Evolutionary conservation across 805 yeast species (phyloP).

Genomic region (Schwanniomyces vanrijiae): DNA sequence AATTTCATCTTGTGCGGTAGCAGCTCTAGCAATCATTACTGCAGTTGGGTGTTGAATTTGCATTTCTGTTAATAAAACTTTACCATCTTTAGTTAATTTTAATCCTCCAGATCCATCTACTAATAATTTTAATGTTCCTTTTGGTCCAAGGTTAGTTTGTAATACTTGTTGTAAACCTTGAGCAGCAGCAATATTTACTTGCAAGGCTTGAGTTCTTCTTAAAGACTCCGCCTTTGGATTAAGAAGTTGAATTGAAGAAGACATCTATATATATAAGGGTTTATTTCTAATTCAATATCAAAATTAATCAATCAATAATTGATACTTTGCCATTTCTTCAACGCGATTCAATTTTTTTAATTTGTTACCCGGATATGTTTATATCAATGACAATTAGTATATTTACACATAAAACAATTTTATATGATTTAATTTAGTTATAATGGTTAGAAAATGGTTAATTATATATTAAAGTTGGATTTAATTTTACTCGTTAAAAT

Average conservation of each 20-base stretch:
- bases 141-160: constrained; percentile 91
- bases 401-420: too few relatives aligned
- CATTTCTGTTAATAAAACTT: constrained; percentile 91
- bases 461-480: too few relatives aligned
- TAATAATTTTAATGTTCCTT: constrained; percentile 93
- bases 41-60: constrained; percentile 69
- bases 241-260: constrained; percentile 77
- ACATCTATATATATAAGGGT: constrained; percentile 23
- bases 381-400: neutral
- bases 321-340: constrained; percentile 5
- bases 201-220: constrained; percentile 91
- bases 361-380: constrained; percentile 2
- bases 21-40: constrained; percentile 80
- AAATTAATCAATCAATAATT: neutral
- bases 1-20: constrained; percentile 97
- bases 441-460: too few relatives aligned
- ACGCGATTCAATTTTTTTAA: constrained; percentile 5
- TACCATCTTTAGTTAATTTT: constrained; percentile 96
- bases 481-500: too few relatives aligned
- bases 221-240: constrained; percentile 98
- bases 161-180: constrained; percentile 94
- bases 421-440: too few relatives aligned
- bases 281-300: constrained; percentile 2
- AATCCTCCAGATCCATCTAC: constrained; percentile 97
- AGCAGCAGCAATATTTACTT: constrained; percentile 94